Conservation (phyloP, 306 rosid genomes). For the Prunus armeniaca region DNA sequence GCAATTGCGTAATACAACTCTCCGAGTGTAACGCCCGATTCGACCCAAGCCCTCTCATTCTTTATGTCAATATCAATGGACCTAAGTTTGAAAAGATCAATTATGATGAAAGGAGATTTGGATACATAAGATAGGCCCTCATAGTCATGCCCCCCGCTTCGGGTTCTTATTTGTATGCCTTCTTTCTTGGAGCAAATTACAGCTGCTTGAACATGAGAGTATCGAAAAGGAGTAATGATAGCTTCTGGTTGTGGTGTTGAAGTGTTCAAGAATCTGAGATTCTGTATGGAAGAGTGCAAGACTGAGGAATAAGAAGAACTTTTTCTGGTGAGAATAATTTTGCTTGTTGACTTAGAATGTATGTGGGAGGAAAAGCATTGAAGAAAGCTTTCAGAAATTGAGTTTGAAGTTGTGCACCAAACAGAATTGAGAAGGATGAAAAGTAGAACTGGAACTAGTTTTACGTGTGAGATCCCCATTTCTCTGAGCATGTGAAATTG, state of each 20-base stretch:
- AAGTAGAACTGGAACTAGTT: background rate
- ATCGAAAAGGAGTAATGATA: constrained; percentile 36
- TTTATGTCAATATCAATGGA: constrained; percentile 18
- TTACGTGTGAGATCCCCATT: background rate
- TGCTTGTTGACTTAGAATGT: background rate
- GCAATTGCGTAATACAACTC: constrained; percentile 35
- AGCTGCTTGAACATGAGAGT: constrained; percentile 34
- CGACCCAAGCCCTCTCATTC: constrained; percentile 7
- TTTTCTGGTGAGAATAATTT: constrained; percentile 13
- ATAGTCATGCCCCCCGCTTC: constrained; percentile 39
- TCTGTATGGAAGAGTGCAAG: constrained; percentile 35
- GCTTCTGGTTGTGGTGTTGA: constrained; percentile 42
- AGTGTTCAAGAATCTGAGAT: constrained; percentile 32
- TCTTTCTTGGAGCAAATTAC: constrained; percentile 15
- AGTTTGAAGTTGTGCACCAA: background rate
- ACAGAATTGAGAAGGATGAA: background rate
- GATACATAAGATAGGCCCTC: constrained; percentile 39
- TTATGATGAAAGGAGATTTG: constrained; percentile 17
- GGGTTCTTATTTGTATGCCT: constrained; percentile 17
- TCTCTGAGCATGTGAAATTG: background rate
- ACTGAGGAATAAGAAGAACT: constrained; percentile 27
- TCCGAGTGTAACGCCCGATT: constrained; percentile 35
- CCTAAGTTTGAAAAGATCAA: constrained; percentile 31
- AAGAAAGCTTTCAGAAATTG: constrained; percentile 8
- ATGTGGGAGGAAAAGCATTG: constrained; percentile 2